These are phyloP conservation scores for Fennellomyces sp. DNA, from an alignment of 371 early-diverging fungal genomes.

Conservation along the genomic window DNA sequence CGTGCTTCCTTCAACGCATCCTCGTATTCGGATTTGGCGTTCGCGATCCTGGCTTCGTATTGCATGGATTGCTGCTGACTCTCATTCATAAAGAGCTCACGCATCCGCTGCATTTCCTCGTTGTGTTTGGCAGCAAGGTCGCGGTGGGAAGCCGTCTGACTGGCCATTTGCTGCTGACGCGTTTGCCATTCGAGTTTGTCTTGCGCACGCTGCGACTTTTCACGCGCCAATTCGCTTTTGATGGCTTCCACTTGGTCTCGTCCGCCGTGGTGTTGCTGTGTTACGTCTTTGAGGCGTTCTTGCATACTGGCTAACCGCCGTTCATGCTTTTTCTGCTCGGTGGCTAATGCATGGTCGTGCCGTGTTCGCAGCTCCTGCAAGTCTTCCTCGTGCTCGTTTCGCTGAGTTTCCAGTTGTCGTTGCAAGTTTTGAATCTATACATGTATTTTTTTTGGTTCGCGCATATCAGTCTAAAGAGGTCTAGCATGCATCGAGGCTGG, in stretches of 20 bases:
- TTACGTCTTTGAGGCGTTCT: constrained; percentile 19
- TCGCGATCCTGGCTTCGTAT: constrained; percentile 30
- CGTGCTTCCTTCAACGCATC: constrained; percentile 21
- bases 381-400: constrained; percentile 15
- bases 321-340: constrained; percentile 26
- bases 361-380: constrained; percentile 13
- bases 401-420: constrained; percentile 13
- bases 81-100: constrained; percentile 26
- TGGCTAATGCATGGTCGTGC: constrained; percentile 15
- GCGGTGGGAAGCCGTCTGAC: not conserved
- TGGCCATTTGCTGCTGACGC: constrained; percentile 11
- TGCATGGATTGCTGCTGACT: constrained; percentile 30
- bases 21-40: constrained; percentile 28
- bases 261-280: constrained; percentile 1
- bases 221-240: not conserved
- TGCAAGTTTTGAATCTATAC: constrained; percentile 19
- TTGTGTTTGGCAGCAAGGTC: constrained; percentile 1
- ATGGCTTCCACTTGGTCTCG: not conserved
- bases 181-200: constrained; percentile 7
- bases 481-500: not conserved
- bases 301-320: constrained; percentile 24
- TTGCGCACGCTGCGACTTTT: not conserved
- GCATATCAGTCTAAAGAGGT: not conserved
- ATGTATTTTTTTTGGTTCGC: not conserved
- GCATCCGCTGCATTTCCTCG: constrained; percentile 8